phyloP scores from a whole-genome alignment of 257 asterid genomes.

The Solanum sejunctum region DNA sequence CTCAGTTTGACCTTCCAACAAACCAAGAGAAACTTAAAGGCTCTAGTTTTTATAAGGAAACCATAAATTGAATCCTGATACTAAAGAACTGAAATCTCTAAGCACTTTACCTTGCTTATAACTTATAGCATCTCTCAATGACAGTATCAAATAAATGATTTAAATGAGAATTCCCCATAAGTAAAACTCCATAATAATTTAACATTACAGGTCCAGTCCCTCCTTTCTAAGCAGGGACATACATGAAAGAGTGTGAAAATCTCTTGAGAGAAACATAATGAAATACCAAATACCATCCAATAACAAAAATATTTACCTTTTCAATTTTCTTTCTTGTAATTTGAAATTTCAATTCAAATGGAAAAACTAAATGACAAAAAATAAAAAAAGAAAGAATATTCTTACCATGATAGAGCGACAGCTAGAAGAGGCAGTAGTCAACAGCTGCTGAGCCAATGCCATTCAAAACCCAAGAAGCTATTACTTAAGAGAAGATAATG shows the following conservation, averaged over 20 bases:
- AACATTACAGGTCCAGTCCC: background rate
- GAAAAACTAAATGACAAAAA: background rate
- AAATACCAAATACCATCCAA: background rate
- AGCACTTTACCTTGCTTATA: background rate
- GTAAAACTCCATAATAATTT: background rate
- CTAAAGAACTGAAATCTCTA: background rate
- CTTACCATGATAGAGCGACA: constrained; percentile 21
- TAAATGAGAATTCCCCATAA: background rate
- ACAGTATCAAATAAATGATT: background rate
- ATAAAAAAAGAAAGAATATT: background rate
- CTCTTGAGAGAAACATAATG: background rate
- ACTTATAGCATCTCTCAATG: background rate
- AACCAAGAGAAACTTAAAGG: background rate
- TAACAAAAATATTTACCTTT: background rate
- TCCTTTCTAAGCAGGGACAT: background rate
- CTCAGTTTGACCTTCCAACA: background rate
- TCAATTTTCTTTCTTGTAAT: background rate
- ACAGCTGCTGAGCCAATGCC: constrained; percentile 8
- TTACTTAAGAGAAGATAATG: background rate
- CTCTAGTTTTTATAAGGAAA: background rate
- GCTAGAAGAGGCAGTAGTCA: constrained; percentile 7
- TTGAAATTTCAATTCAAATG: background rate
- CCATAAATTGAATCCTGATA: background rate
- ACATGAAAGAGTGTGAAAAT: background rate
- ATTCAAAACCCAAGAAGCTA: constrained; percentile 1